Evolutionary conservation across 257 asterid species (phyloP), one percentile per base, ranked within the genome.

Genomic region (Leptodermis oblonga): DNA sequence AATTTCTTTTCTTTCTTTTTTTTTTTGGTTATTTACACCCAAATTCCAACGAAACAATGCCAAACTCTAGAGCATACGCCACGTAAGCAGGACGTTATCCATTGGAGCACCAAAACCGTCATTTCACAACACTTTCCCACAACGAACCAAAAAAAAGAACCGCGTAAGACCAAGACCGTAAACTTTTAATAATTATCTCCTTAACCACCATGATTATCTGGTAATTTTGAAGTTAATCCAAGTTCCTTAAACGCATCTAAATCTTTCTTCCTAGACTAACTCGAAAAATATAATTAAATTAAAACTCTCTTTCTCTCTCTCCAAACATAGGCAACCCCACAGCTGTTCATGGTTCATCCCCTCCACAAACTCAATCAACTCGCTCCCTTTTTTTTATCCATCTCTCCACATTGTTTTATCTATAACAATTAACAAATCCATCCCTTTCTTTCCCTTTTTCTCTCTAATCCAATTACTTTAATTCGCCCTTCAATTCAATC

Each of bases 1-100:
- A n/a, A n/a, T n/a, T n/a, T n/a, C n/a, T n/a, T n/a, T n/a, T n/a
- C n/a, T n/a, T n/a, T n/a, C 43, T 39, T 10, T 39, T 39, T 39
- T 39, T 39, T 39, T 39, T 39, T 4, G 43, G 9, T 39, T 39
- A 39, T 4, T 39, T 39, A 10, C 10, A 39, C 10, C 43, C 7
- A 39, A 39, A 39, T 4, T 4, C 43, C 43, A 10, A 10, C 10
- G 43, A 39, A 39, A 4, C n/a, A n/a, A n/a, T n/a, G n/a, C 22
- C 20, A 30, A 54, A 15, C 67, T 41, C 71, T 58, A 41, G 10
- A 52, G n/a, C 3, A 1, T 17, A 49, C 69, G 70, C 69, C 74
- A 74, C 70, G 78, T 68, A 55, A n/a, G 58, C 66, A 51, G 15
- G 39, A 52, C 66, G 58, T 68, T 74, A 74, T 74, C 78, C 74